phyloP scores from a whole-genome alignment of 306 rosid species.

The Vigna nakashimae region DNA sequence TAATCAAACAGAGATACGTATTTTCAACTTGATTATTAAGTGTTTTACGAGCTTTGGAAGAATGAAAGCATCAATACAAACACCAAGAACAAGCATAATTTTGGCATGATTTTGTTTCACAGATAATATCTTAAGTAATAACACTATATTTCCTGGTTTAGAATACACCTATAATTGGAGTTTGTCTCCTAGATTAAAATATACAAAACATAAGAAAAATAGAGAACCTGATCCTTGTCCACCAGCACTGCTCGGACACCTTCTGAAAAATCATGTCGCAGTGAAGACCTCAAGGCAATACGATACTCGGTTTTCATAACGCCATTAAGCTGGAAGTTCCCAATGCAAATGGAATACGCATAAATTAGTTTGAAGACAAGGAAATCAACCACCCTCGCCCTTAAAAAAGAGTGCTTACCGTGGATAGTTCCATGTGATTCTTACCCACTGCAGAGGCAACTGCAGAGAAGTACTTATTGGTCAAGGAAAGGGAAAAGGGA shows the following conservation, averaged over 20 bases:
- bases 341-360: slow-evolving; percentile 33
- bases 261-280: slow-evolving; percentile 85
- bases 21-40: slow-evolving; percentile 3
- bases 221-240: slow-evolving; percentile 93
- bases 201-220: slow-evolving; percentile 22
- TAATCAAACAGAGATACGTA: neutral
- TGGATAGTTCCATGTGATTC: slow-evolving; percentile 63
- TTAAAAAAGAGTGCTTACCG: slow-evolving; percentile 55
- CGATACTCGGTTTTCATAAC: slow-evolving; percentile 95
- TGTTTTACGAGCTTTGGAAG: slow-evolving; percentile 8
- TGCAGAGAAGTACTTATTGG: slow-evolving; percentile 74
- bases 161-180: slow-evolving; percentile 1
- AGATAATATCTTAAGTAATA: neutral
- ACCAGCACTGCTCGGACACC: slow-evolving; percentile 97
- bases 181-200: slow-evolving; percentile 20
- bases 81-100: neutral
- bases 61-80: neutral
- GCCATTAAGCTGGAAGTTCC: slow-evolving; percentile 65
- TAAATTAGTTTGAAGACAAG: slow-evolving; percentile 5
- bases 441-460: slow-evolving; percentile 79
- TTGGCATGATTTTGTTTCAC: slow-evolving; percentile 19
- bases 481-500: slow-evolving; percentile 90
- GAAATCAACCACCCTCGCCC: neutral
- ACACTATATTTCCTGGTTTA: neutral
- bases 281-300: slow-evolving; percentile 83